Evolutionary conservation across 768 basidiomycete genomes (phyloP).

Genomic region (Termitomyces sp.): DNA sequence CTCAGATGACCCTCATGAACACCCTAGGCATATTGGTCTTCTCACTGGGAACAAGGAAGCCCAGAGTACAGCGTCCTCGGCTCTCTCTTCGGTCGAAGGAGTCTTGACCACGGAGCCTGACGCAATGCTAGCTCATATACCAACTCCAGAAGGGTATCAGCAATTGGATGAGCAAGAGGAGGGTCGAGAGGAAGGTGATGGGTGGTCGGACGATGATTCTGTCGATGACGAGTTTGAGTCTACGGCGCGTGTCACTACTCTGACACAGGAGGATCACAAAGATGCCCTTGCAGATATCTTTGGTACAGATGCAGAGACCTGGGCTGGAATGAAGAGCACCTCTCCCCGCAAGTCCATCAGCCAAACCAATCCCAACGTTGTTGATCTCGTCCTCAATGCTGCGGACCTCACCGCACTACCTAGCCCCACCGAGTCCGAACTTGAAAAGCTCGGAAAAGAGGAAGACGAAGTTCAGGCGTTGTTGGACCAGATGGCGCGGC

Average conservation of each 20-base stretch:
- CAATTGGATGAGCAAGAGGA: slow-evolving; percentile 18
- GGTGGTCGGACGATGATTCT: slow-evolving; percentile 19
- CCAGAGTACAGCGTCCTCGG: slow-evolving; percentile 29
- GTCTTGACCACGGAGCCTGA: not conserved
- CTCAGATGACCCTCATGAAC: slow-evolving; percentile 20
- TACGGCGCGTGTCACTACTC: slow-evolving; percentile 34
- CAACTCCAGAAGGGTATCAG: slow-evolving; percentile 25
- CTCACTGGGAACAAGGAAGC: slow-evolving; percentile 49
- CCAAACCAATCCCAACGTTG: slow-evolving; percentile 40
- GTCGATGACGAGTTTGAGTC: slow-evolving; percentile 34
- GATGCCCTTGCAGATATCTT: slow-evolving; percentile 63
- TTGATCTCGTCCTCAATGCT: slow-evolving; percentile 50
- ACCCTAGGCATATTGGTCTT: slow-evolving; percentile 41
- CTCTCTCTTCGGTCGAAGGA: slow-evolving; percentile 15
- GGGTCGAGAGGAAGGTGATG: not conserved
- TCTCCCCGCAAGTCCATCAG: slow-evolving; percentile 20
- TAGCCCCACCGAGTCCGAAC: slow-evolving; percentile 20
- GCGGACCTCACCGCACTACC: slow-evolving; percentile 29
- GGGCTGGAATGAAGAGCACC: slow-evolving; percentile 49
- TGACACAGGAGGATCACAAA: slow-evolving; percentile 21
- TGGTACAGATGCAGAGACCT: slow-evolving; percentile 61
- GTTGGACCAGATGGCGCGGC: slow-evolving; percentile 36
- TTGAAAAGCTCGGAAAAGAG: slow-evolving; percentile 28
- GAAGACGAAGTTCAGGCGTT: slow-evolving; percentile 40
- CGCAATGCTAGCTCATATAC: not conserved